These are phyloP conservation scores for Pseudognaphalium luteoalbum DNA, from an alignment of 129 eudicot species.

Conservation along the genomic window DNA sequence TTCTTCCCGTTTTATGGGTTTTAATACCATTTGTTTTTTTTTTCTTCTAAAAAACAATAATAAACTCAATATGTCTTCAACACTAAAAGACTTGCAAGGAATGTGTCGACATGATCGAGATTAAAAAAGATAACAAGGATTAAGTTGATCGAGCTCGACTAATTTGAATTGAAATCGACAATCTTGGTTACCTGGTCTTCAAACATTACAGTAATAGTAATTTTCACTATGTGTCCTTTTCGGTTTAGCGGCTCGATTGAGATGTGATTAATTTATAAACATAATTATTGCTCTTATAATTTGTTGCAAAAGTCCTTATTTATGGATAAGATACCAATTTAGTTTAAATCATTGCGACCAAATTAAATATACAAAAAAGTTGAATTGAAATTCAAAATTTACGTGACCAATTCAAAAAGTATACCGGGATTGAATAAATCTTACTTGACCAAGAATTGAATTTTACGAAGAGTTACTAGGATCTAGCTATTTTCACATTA, in stretches of 20 bases:
- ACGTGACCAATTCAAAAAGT: neutral
- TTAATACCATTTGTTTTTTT: no score
- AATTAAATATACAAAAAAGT: no score
- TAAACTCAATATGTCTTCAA: no score
- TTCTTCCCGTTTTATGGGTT: no score
- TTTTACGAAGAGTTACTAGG: neutral
- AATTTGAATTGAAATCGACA: neutral
- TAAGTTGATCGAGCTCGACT: neutral
- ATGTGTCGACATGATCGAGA: no score
- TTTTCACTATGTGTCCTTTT: neutral
- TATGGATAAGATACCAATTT: neutral
- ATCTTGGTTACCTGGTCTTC: neutral
- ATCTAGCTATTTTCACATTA: neutral
- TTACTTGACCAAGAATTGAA: neutral
- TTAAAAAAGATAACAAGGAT: no score
- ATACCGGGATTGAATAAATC: neutral
- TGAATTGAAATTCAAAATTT: neutral
- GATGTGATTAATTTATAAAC: neutral
- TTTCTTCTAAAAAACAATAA: no score
- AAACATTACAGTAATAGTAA: no score
- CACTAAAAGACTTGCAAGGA: no score
- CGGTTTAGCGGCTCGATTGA: neutral
- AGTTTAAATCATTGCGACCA: neutral
- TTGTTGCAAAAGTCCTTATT: neutral
- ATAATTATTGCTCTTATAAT: neutral